A percentile compares a stretch with the other conserved stretches of the same genome.
Conservation (phyloP, 306 rosid genomes). For the Acacia melanoxylon region DNA sequence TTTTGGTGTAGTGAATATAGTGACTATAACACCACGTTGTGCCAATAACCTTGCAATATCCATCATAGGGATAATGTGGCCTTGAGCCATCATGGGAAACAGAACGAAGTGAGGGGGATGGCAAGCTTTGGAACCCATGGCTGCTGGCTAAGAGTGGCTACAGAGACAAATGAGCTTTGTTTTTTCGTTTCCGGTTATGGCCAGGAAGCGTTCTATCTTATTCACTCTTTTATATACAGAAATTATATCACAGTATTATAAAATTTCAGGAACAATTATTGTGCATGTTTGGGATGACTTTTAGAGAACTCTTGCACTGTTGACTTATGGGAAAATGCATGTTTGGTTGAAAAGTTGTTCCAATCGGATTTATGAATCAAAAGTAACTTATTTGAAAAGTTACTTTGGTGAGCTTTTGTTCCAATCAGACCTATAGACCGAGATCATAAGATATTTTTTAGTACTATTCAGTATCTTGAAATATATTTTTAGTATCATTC, state of each 20-base stretch:
- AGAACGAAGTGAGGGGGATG: conserved; percentile 25
- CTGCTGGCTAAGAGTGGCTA: not conserved
- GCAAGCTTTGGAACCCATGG: conserved; percentile 1
- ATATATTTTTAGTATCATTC: too few species aligned
- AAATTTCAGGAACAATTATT: not conserved
- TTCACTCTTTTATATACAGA: not conserved
- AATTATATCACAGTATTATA: not conserved
- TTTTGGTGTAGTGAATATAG: conserved; percentile 46
- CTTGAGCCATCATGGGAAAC: conserved; percentile 44
- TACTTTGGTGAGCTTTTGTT: too few species aligned
- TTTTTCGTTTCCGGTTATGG: not conserved
- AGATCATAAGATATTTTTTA: too few species aligned
- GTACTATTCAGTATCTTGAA: too few species aligned
- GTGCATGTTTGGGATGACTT: too few species aligned
- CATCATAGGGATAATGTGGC: conserved; percentile 43
- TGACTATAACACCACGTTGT: conserved; percentile 34
- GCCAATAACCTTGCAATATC: conserved; percentile 48
- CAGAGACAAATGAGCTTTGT: not conserved
- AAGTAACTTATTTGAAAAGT: too few species aligned
- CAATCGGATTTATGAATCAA: too few species aligned
- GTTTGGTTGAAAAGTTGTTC: too few species aligned
- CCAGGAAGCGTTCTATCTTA: not conserved
- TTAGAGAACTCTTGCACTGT: too few species aligned
- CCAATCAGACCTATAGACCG: too few species aligned
- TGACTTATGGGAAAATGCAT: too few species aligned